Evolutionary conservation across 2,329 filamentous ascomycete species (phyloP), one percentile per base, ranked within the genome.

Genomic region (Beauveria rudraprayagi): DNA sequence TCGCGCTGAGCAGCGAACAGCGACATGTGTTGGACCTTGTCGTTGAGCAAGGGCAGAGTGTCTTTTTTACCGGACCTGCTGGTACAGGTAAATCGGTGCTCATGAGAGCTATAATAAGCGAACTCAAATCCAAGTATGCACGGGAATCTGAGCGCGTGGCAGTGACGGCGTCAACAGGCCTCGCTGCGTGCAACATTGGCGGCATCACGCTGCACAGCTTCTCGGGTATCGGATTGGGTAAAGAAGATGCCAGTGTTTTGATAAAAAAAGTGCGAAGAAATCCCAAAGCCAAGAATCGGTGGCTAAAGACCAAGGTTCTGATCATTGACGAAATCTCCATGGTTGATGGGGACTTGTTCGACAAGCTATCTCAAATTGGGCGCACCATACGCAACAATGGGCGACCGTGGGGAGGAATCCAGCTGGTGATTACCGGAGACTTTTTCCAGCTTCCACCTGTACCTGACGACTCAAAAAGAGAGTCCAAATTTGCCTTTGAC

Each of bases 361-460:
- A 99, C 77, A 99, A 99, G 73, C 82, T 99, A 19, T 92, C 95
- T 64, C 84, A 89, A 63, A 89, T 99, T 66, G 93, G 92, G 16
- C 84, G 93, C 61, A 85, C 81, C 3, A 86, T 99, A 64, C 86
- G 92, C 59, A 96, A 95, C 70, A 97, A 96, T 67, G 92, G 91
- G 10, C 84, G 91, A 10, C 90, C 94, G 0, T 99, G 96, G 79
- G 95, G 94, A 60, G 94, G 94, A 5, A 97, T 99, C 51, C 94
- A 99, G 67, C 81, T 99, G 34, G 84, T 99, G 61, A 90, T 99
- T 63, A 99, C 94, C 0, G 94, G 94, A 3, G 94, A 99, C 70
- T 99, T 99, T 75, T 99, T 99, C 74, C 94, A 99, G 72, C 77
- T 99, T 3, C 94, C 94, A 0, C 94, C 94, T 1, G 94, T 99